Conservation (phyloP, 2,329 filamentous ascomycete genomes). For the Cadophora sp. region DNA sequence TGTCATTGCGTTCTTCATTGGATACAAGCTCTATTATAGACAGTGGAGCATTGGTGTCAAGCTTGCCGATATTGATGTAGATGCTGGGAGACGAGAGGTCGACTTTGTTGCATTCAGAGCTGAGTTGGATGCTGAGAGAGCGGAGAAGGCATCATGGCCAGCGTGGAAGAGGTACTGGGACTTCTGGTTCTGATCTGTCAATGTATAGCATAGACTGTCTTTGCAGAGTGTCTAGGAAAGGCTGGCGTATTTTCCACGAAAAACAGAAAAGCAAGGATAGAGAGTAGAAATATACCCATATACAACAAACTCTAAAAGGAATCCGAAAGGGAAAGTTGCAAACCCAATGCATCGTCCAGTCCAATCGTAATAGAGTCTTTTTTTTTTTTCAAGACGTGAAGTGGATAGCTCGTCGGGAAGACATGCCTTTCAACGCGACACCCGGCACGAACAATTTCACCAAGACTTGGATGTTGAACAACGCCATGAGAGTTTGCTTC, state of each 20-base stretch:
- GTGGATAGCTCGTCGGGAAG: no score
- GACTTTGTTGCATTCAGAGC: conserved; percentile 41
- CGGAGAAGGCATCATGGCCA: conserved; percentile 40
- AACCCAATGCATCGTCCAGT: background rate
- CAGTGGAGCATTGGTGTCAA: conserved; percentile 40
- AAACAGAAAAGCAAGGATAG: background rate
- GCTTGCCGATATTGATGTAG: conserved; percentile 39
- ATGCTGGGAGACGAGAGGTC: conserved; percentile 42
- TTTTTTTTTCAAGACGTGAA: no score
- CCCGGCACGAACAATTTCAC: no score
- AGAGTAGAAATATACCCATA: conserved; percentile 27
- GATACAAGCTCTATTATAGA: conserved; percentile 66
- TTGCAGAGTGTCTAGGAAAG: background rate
- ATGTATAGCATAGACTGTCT: background rate
- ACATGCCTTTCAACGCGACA: no score
- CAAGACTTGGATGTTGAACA: no score
- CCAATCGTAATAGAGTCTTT: background rate
- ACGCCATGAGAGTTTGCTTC: no score
- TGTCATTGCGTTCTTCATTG: conserved; percentile 64
- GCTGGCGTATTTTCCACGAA: background rate
- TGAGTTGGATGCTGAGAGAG: conserved; percentile 42
- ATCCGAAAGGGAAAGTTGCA: background rate
- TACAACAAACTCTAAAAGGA: conserved; percentile 34
- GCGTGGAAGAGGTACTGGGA: conserved; percentile 40
- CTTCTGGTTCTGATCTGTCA: conserved; percentile 30